Evolutionary conservation across 2,329 filamentous ascomycete species (phyloP).

Genomic region (Colletotrichum karsti): DNA sequence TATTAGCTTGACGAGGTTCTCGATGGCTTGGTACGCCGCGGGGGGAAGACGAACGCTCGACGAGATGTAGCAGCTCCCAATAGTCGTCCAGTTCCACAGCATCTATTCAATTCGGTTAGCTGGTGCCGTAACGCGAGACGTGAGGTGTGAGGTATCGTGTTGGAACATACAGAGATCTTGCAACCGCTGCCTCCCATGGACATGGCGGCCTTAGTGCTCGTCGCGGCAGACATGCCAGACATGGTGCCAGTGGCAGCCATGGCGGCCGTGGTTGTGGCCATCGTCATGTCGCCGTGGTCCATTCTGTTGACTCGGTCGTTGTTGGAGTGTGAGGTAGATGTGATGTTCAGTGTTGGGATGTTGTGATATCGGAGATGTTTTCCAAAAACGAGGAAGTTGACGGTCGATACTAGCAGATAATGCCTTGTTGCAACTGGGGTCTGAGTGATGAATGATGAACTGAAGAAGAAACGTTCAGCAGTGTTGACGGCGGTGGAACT

Average conservation of each 20-base stretch:
- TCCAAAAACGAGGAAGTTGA: background rate
- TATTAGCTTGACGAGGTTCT: too few relatives aligned
- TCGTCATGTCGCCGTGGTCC: constrained; percentile 22
- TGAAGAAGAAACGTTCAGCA: background rate
- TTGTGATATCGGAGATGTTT: background rate
- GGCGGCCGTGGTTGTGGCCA: constrained; percentile 7
- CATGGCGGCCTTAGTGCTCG: constrained; percentile 21
- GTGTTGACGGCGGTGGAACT: background rate
- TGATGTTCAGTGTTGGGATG: background rate
- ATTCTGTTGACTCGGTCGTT: background rate
- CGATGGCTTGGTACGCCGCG: too few relatives aligned
- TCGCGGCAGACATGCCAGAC: constrained; percentile 17
- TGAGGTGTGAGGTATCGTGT: too few relatives aligned
- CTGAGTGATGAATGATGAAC: background rate
- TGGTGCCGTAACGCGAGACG: background rate
- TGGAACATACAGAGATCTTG: constrained; percentile 52
- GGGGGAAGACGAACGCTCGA: too few relatives aligned
- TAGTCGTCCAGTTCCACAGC: constrained; percentile 82
- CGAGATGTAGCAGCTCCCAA: constrained; percentile 76
- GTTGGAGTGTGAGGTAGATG: too few relatives aligned
- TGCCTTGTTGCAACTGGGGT: background rate
- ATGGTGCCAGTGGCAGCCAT: constrained; percentile 25
- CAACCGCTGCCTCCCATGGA: constrained; percentile 40
- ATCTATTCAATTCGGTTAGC: constrained; percentile 58
- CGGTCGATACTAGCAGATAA: background rate